Conservation (phyloP, 192 early-diverging fungal genomes). For the Paraglomus brasilianum region DNA sequence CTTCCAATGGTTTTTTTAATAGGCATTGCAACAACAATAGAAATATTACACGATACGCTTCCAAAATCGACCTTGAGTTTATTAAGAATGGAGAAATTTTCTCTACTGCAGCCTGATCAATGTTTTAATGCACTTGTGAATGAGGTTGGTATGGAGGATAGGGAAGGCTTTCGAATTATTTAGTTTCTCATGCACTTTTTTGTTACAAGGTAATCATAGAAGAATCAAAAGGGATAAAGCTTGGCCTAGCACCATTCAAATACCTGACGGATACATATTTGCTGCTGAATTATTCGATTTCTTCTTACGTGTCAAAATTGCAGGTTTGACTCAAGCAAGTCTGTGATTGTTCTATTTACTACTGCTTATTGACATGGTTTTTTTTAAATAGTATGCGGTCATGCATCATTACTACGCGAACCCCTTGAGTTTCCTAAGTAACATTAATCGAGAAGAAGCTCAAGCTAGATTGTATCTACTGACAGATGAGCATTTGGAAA, state of each 20-base stretch:
- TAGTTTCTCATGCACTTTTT: constrained; percentile 5
- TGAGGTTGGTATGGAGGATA: constrained; percentile 37
- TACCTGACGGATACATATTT: constrained; percentile 79
- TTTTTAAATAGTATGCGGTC: constrained; percentile 61
- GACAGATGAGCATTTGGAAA: constrained; percentile 56
- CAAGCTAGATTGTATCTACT: constrained; percentile 38
- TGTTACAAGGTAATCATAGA: constrained; percentile 59
- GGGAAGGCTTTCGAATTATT: no score
- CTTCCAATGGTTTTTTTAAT: constrained; percentile 81
- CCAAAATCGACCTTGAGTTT: constrained; percentile 68
- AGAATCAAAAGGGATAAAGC: constrained; percentile 48
- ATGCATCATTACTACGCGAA: constrained; percentile 89
- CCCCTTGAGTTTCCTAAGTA: constrained; percentile 70
- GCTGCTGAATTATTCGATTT: constrained; percentile 78
- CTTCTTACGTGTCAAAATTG: constrained; percentile 65
- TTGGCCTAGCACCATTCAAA: constrained; percentile 71
- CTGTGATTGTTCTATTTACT: neutral
- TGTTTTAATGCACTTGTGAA: constrained; percentile 69
- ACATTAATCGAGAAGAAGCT: constrained; percentile 27
- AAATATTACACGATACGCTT: constrained; percentile 77
- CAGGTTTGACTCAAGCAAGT: constrained; percentile 47
- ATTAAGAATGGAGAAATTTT: constrained; percentile 78
- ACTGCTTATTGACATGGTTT: neutral
- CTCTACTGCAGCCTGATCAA: constrained; percentile 70
- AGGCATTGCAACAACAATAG: constrained; percentile 84